These are phyloP conservation scores for Penicillium griseofulvum DNA, from an alignment of 2,329 filamentous ascomycete species.

Conservation along the genomic window DNA sequence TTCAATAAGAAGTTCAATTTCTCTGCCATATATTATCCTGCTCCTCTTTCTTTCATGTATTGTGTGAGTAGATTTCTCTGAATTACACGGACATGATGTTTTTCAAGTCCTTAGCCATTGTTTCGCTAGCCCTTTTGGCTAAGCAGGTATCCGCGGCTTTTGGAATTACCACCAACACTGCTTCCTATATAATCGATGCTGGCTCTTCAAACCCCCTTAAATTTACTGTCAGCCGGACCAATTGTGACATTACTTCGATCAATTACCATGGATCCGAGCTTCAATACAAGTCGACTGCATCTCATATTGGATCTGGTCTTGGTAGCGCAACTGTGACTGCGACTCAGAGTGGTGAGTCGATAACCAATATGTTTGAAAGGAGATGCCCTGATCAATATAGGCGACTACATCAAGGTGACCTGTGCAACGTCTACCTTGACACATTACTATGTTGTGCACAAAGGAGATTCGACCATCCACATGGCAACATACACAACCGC, in stretches of 20 bases:
- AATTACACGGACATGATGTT: conserved; percentile 13
- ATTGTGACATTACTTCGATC: conserved; percentile 64
- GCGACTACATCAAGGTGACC: conserved; percentile 59
- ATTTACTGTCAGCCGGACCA: conserved; percentile 53
- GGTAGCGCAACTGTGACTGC: conserved; percentile 58
- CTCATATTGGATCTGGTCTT: conserved; percentile 60
- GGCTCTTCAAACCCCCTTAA: conserved; percentile 51
- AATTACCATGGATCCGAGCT: conserved; percentile 59
- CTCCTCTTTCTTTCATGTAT: not conserved
- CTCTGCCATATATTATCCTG: not conserved
- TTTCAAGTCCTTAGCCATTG: conserved; percentile 15
- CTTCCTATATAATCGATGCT: conserved; percentile 48
- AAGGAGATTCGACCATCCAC: conserved; percentile 60
- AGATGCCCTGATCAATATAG: conserved; percentile 10
- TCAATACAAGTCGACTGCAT: conserved; percentile 53
- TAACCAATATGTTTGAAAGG: not conserved
- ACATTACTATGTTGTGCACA: conserved; percentile 62
- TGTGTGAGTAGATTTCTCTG: not conserved
- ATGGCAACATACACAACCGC: conserved; percentile 62
- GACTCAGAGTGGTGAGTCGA: conserved; percentile 34
- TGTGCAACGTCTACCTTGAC: conserved; percentile 60
- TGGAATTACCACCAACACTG: conserved; percentile 23
- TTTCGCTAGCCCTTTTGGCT: conserved; percentile 21
- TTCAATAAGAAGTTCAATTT: conserved; percentile 1
- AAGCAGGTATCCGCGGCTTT: conserved; percentile 27